Percentiles rank a stretch among this genome's conserved stretches.
phyloP scores from a whole-genome alignment of 495 filamentous ascomycete species.

The Penicillium angulare region DNA sequence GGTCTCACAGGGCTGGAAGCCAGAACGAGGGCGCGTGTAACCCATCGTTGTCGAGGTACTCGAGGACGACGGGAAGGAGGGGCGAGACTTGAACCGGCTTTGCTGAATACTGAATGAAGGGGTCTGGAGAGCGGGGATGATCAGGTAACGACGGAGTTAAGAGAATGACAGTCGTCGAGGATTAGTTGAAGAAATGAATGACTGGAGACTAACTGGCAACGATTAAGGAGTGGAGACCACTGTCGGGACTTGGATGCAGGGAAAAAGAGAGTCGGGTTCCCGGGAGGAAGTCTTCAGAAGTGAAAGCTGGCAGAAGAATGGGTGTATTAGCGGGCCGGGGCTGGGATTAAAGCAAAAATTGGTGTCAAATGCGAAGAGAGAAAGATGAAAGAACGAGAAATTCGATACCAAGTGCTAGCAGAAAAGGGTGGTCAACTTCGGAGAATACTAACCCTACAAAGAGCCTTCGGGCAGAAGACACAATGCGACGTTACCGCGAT shows the following conservation, averaged over 20 bases:
- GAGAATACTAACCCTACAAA: conserved; percentile 48
- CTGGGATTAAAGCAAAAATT: conserved; percentile 18
- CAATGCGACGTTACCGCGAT: conserved; percentile 65
- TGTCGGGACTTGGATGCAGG: conserved; percentile 35
- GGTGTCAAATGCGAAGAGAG: too few relatives aligned
- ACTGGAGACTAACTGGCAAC: conserved; percentile 56
- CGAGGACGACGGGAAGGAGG: conserved; percentile 4
- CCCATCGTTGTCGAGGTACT: conserved; percentile 65
- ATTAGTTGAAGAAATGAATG: conserved; percentile 49
- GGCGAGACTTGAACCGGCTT: conserved; percentile 13
- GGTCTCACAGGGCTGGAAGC: conserved; percentile 63
- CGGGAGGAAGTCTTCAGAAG: conserved; percentile 39
- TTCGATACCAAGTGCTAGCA: too few relatives aligned
- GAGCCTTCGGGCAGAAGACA: too few relatives aligned
- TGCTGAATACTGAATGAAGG: conserved; percentile 28
- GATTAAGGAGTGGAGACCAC: conserved; percentile 46
- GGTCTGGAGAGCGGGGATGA: conserved; percentile 34
- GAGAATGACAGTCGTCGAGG: conserved; percentile 56
- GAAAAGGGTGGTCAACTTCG: conserved; percentile 21
- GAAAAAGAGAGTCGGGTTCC: conserved; percentile 36
- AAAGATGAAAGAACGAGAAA: too few relatives aligned
- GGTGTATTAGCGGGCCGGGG: conserved; percentile 13
- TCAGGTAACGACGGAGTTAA: conserved; percentile 50
- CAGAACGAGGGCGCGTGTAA: conserved; percentile 54
- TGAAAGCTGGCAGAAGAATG: conserved; percentile 34